phyloP scores from a whole-genome alignment of 768 basidiomycete genomes.

The Dioszegia crocea region DNA sequence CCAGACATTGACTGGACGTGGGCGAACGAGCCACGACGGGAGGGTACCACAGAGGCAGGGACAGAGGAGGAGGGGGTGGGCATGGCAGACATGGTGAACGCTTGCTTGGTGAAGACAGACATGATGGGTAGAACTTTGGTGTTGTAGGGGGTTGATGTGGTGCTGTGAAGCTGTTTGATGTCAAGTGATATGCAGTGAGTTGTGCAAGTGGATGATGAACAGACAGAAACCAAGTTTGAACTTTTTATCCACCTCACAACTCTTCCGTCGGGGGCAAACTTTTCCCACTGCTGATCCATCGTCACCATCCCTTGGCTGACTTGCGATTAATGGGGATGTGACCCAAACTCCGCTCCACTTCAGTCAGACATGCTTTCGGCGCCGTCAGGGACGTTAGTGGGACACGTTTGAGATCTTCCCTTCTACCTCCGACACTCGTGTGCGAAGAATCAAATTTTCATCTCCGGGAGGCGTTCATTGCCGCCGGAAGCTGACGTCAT shows the following conservation, averaged over 20 bases:
- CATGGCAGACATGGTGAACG: conserved; percentile 47
- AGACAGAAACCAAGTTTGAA: neutral
- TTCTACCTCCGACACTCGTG: no score
- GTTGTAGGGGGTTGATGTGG: neutral
- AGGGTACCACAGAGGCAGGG: conserved; percentile 28
- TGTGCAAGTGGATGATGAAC: no score
- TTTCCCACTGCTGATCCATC: neutral
- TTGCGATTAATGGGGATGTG: neutral
- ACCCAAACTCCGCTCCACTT: neutral
- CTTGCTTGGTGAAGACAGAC: conserved; percentile 49
- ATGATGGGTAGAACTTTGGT: conserved; percentile 26
- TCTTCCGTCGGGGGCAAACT: neutral
- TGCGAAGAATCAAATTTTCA: neutral
- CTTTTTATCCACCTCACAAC: neutral
- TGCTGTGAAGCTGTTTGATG: neutral
- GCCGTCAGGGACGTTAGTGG: no score
- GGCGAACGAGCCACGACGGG: conserved; percentile 29
- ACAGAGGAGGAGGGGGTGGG: conserved; percentile 28
- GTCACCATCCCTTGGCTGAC: neutral
- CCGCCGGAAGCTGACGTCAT: conserved; percentile 2
- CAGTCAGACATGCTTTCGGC: no score
- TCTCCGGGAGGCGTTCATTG: neutral
- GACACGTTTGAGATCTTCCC: no score
- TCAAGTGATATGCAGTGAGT: neutral
- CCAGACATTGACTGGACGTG: conserved; percentile 12